Percentiles rank a stretch among this genome's conserved stretches.
These are phyloP conservation scores for Citrus reticulata DNA, from an alignment of 345 rosid species.

Conservation along the genomic window DNA sequence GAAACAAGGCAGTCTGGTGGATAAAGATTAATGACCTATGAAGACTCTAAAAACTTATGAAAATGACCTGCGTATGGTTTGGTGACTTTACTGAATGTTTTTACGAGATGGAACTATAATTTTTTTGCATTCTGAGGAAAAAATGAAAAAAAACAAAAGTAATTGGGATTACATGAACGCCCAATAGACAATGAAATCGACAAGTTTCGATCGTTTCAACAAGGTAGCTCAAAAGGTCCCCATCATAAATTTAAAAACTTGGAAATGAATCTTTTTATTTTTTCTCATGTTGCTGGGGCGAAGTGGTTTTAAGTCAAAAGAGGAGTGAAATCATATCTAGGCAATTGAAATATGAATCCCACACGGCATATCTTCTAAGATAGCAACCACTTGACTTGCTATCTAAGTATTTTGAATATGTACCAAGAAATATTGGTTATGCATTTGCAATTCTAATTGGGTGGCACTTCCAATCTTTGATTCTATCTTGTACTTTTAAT, in stretches of 20 bases:
- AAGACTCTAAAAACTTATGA: not conserved
- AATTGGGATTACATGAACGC: no score
- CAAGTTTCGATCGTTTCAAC: not conserved
- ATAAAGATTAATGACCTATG: not conserved
- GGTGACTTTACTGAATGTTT: not conserved
- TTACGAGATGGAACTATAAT: not conserved
- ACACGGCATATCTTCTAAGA: conserved; percentile 42
- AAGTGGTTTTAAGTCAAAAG: not conserved
- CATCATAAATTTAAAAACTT: not conserved
- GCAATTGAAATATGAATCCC: conserved; percentile 36
- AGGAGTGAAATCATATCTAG: not conserved
- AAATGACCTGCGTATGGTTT: not conserved
- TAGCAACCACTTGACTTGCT: not conserved
- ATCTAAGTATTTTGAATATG: not conserved
- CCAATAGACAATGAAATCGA: not conserved
- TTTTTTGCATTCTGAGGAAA: no score
- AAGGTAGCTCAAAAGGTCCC: not conserved
- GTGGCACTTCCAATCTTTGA: not conserved
- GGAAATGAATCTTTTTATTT: not conserved
- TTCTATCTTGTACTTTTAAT: not conserved
- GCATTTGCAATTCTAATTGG: not conserved
- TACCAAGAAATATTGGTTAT: not conserved
- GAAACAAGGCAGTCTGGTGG: not conserved
- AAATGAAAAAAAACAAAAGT: no score
- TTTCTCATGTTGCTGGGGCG: not conserved